Evolutionary conservation across 1,139 yeast species (phyloP).

Genomic region (Saccharomyces uvarum): DNA sequence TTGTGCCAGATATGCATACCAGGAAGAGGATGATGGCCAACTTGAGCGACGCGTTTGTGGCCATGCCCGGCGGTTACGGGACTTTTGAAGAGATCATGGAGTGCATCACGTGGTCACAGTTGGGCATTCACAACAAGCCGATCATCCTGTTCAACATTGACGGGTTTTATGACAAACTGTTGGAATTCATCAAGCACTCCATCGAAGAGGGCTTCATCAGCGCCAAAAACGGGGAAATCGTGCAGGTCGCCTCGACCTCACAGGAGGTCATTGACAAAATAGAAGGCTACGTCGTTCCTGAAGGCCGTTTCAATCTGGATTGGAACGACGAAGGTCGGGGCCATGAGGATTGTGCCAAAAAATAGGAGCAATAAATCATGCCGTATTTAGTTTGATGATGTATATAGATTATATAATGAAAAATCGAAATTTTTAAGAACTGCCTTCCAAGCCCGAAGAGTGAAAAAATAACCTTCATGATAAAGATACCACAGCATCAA

Average conservation of each 20-base stretch:
- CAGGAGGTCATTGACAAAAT: constrained; percentile 60
- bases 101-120: constrained; percentile 83
- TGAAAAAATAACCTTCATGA: not conserved
- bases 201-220: constrained; percentile 63
- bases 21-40: constrained; percentile 81
- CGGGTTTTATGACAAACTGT: constrained; percentile 71
- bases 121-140: constrained; percentile 78
- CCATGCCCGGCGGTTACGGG: constrained; percentile 90
- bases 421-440: not conserved
- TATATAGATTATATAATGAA: not conserved
- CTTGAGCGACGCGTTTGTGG: constrained; percentile 80
- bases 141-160: constrained; percentile 67
- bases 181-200: constrained; percentile 50
- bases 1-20: constrained; percentile 86
- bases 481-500: not conserved
- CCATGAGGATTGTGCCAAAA: not conserved
- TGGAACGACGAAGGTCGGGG: constrained; percentile 44
- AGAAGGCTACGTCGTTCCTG: constrained; percentile 57
- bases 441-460: not conserved
- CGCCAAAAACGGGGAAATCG: constrained; percentile 56
- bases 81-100: constrained; percentile 87
- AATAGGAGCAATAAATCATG: not conserved
- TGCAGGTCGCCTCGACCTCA: constrained; percentile 60
- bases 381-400: not conserved
- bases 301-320: constrained; percentile 64